Evolutionary conservation across 129 eudicot genomes (phyloP).

Genomic region (Cynara cardunculus): DNA sequence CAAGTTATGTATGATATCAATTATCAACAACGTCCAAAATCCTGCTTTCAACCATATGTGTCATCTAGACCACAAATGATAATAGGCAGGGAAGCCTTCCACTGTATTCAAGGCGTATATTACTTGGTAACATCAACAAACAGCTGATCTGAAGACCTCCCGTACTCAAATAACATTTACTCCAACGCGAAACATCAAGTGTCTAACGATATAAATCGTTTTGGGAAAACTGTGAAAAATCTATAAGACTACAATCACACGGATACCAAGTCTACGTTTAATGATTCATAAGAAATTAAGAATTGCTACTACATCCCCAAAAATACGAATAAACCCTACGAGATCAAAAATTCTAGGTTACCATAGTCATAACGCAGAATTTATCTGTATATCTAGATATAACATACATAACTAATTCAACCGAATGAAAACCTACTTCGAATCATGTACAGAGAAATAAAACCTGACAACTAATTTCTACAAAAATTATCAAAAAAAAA

Average conservation of each 20-base stretch:
- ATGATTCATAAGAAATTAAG: background rate
- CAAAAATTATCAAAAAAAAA: background rate
- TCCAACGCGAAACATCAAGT: background rate
- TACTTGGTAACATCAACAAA: background rate
- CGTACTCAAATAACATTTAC: background rate
- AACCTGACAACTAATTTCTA: background rate
- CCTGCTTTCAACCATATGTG: background rate
- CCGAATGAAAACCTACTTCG: background rate
- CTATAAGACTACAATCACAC: background rate
- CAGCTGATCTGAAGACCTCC: background rate
- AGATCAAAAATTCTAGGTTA: background rate
- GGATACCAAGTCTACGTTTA: background rate
- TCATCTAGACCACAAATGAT: background rate
- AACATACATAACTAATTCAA: background rate
- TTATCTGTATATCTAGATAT: slow-evolving; percentile 5
- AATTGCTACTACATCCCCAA: background rate
- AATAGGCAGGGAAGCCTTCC: background rate
- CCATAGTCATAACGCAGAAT: background rate
- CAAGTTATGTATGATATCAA: background rate
- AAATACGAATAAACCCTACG: background rate
- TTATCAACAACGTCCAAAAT: background rate
- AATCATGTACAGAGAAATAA: background rate
- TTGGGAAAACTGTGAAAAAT: background rate
- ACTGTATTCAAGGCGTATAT: background rate
- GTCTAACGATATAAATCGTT: background rate